Evolutionary conservation across 805 yeast genomes (phyloP).

Genomic region (Jamesozyma spencerorum): DNA sequence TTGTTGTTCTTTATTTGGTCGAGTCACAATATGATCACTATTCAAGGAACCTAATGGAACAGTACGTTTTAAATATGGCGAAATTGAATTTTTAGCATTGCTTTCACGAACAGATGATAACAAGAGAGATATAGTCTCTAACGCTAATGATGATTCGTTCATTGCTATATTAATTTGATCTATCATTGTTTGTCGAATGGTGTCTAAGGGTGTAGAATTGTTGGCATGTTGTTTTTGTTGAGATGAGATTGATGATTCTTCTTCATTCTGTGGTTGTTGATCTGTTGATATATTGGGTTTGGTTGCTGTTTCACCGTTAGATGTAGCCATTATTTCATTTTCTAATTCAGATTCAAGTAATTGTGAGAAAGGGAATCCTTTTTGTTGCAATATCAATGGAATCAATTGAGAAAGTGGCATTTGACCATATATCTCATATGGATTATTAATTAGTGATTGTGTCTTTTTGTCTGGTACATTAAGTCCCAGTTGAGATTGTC

Average conservation of each 20-base stretch:
- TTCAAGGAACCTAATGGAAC: slow-evolving; percentile 70
- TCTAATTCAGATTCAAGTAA: slow-evolving; percentile 5
- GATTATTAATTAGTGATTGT: slow-evolving; percentile 19
- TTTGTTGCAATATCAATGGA: slow-evolving; percentile 41
- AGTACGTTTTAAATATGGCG: slow-evolving; percentile 66
- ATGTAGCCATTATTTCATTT: neutral
- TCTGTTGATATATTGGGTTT: neutral
- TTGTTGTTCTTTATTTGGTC: slow-evolving; percentile 14
- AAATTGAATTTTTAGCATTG: slow-evolving; percentile 79
- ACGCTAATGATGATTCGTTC: slow-evolving; percentile 79
- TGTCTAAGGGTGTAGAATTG: slow-evolving; percentile 10
- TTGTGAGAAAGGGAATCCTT: slow-evolving; percentile 8
- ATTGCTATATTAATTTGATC: slow-evolving; percentile 54
- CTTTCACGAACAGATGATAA: slow-evolving; percentile 76
- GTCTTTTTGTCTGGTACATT: slow-evolving; percentile 3
- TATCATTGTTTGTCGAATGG: slow-evolving; percentile 45
- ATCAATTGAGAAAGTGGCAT: slow-evolving; percentile 46
- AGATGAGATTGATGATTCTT: neutral
- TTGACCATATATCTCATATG: slow-evolving; percentile 26
- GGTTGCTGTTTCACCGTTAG: neutral
- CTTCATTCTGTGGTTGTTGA: no score
- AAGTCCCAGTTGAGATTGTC: no score
- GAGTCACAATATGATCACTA: slow-evolving; percentile 29
- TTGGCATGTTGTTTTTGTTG: no score
- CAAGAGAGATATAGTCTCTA: slow-evolving; percentile 79